Base-by-base conservation (phyloP, 352 stramenopile genomes). In the Phytophthora chlamydospora region DNA sequence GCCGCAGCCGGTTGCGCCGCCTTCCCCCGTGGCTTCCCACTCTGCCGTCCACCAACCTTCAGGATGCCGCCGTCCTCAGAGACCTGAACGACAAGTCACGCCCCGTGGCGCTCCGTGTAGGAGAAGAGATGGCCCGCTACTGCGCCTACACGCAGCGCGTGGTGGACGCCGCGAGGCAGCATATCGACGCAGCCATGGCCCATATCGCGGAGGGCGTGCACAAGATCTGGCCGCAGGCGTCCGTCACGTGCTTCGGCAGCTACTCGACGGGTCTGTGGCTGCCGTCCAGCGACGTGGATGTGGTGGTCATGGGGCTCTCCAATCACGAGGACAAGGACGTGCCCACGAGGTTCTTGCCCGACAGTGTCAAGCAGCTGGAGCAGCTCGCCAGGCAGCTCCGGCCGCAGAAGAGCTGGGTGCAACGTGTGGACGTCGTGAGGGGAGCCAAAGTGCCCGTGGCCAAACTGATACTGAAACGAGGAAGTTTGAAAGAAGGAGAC, bases 181-280 rank as follows among this genome's bases (percentile, higher is more conserved):
- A 80, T 44, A 89, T 95, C 48, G 81, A 93, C 35, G 82, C 80
- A n/a, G 85, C 82, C 38, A 83, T 93, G 39, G 77, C 68, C 42
- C 81, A 85, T 41, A 88, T 95, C 40, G 75, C 80, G 3, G 68
- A 78, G 19, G 75, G 73, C 4, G 82, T 95, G 49, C 67, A 86
- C 52, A 65, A 68, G 45, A 82, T 93, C 42, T 96, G 87, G 85
- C 88, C 88, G 27, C 78, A 89, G 13, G 84, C 85, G 13, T 80
- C 62, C 0, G 76, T 93, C 41, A 74, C 68, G 50, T 89, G 83
- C 60, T 96, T 92, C 66, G 90, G 90, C 12, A 96, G 85, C 44
- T 96, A 93, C 43, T 83, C 83, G 17, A 96, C 75, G 17, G 90
- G 85, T 0, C 73, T 97, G n/a, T 96, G 88, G 85, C 75, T 95